These are phyloP conservation scores for Picea abies DNA, from an alignment of 83 land plant species.

Conservation along the genomic window DNA sequence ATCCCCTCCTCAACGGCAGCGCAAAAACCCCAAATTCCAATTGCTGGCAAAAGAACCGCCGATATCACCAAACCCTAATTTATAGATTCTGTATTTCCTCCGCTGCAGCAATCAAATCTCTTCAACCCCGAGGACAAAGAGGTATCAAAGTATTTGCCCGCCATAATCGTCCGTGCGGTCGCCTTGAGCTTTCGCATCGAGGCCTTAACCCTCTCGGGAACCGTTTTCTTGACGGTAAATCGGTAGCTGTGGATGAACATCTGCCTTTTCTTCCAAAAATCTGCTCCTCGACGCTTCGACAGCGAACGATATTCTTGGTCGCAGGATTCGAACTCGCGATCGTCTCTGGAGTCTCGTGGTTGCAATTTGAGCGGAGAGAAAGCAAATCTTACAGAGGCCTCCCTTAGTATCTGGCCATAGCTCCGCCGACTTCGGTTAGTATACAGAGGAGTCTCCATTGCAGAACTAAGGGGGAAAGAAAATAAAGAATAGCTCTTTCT, in stretches of 20 bases:
- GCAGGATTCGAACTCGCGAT: neutral
- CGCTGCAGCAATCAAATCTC: neutral
- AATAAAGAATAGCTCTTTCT: too few species aligned
- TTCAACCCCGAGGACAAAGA: neutral
- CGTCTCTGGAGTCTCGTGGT: too few species aligned
- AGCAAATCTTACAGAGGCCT: neutral
- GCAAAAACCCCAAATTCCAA: too few species aligned
- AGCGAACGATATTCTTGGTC: too few species aligned
- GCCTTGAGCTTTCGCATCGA: slow-evolving; percentile 19
- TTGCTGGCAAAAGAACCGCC: too few species aligned
- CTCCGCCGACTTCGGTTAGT: slow-evolving; percentile 1
- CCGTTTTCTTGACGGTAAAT: slow-evolving; percentile 37
- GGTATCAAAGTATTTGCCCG: neutral
- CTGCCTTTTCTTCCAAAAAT: slow-evolving; percentile 34
- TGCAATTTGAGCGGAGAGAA: neutral
- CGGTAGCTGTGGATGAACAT: slow-evolving; percentile 57
- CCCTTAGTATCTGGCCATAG: neutral
- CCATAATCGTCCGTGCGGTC: slow-evolving; percentile 20
- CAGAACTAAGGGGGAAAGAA: too few species aligned
- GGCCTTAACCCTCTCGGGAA: slow-evolving; percentile 25
- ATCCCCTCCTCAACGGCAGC: too few species aligned
- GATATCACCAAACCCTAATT: too few species aligned
- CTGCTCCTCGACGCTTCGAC: neutral
- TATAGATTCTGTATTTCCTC: too few species aligned
- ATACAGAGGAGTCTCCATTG: neutral